A percentile compares a stretch with the other conserved stretches of the same genome.
phyloP scores from a whole-genome alignment of 495 filamentous ascomycete genomes.

The Xylaria cubensis region DNA sequence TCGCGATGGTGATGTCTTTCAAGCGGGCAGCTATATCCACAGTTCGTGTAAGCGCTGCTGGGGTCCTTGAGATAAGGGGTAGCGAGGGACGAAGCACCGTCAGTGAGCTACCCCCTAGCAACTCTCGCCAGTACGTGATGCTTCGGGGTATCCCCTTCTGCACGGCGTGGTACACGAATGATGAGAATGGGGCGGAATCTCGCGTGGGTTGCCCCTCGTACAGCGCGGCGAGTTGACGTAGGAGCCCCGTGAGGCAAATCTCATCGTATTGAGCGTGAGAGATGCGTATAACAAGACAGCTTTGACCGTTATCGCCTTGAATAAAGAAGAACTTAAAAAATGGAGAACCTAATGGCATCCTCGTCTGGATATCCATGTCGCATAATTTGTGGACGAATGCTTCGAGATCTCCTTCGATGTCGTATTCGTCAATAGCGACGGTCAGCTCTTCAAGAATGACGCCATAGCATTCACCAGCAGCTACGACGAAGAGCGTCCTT shows the following conservation, averaged over 20 bases:
- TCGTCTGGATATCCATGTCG: slow-evolving; percentile 56
- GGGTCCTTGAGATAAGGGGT: slow-evolving; percentile 38
- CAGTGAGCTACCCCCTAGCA: slow-evolving; percentile 60
- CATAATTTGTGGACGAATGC: slow-evolving; percentile 59
- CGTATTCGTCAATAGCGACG: slow-evolving; percentile 59
- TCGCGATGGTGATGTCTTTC: slow-evolving; percentile 62
- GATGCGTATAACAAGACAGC: slow-evolving; percentile 69
- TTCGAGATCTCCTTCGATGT: slow-evolving; percentile 60
- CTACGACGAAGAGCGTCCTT: slow-evolving; percentile 70
- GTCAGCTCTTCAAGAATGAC: slow-evolving; percentile 65
- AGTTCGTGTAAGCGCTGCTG: slow-evolving; percentile 48
- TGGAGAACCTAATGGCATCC: slow-evolving; percentile 64
- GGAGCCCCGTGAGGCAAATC: slow-evolving; percentile 68
- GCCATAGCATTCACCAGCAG: slow-evolving; percentile 62
- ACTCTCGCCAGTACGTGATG: slow-evolving; percentile 63
- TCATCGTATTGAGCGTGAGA: slow-evolving; percentile 82
- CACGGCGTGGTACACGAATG: slow-evolving; percentile 60
- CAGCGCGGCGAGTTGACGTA: slow-evolving; percentile 51
- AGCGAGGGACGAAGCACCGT: slow-evolving; percentile 48
- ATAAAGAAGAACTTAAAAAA: slow-evolving; percentile 69
- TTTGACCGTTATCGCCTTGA: slow-evolving; percentile 53
- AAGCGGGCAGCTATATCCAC: slow-evolving; percentile 51
- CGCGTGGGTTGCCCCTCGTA: slow-evolving; percentile 38
- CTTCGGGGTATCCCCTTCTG: slow-evolving; percentile 39
- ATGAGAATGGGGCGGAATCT: slow-evolving; percentile 63